Percentiles rank a stretch among this genome's conserved stretches.
These are phyloP conservation scores for Entophlyctis helioformis DNA, from an alignment of 192 early-diverging fungal genomes.

Conservation along the genomic window DNA sequence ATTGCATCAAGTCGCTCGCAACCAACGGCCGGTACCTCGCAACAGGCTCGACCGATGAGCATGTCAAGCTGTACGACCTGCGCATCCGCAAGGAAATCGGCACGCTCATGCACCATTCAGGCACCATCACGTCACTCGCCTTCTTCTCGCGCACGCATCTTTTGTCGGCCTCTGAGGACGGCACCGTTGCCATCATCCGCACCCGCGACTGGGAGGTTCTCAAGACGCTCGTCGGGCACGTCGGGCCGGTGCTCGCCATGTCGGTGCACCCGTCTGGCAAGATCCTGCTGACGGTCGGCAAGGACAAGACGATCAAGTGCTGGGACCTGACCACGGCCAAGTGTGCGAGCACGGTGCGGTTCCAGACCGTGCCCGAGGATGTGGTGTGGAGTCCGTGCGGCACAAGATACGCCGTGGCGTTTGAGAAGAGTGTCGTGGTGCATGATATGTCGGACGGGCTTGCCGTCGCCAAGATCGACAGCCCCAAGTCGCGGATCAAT, in stretches of 20 bases:
- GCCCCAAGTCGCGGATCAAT: conserved; percentile 14
- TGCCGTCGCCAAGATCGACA: conserved; percentile 8
- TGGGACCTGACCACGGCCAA: conserved; percentile 35
- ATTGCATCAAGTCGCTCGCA: conserved; percentile 81
- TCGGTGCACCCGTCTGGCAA: conserved; percentile 94
- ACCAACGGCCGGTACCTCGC: conserved; percentile 56
- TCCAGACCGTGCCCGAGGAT: conserved; percentile 14
- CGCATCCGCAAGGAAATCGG: conserved; percentile 82
- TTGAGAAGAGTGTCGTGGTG: conserved; percentile 19
- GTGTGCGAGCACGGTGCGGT: conserved; percentile 24
- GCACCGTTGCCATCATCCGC: conserved; percentile 76
- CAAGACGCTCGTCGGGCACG: conserved; percentile 63
- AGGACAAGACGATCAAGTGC: conserved; percentile 28
- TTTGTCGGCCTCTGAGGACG: conserved; percentile 83
- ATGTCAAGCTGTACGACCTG: conserved; percentile 84
- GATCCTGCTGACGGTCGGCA: conserved; percentile 70
- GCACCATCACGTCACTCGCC: conserved; percentile 74
- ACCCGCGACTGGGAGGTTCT: conserved; percentile 95
- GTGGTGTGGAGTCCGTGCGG: conserved; percentile 24
- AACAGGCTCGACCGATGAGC: conserved; percentile 92
- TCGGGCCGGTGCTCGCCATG: conserved; percentile 61
- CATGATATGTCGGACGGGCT: conserved; percentile 9
- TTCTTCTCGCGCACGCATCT: conserved; percentile 78
- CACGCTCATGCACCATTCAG: conserved; percentile 80
- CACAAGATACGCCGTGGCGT: conserved; percentile 19